Conservation (phyloP, 306 rosid species). For the Cyamopsis tetragonoloba region DNA sequence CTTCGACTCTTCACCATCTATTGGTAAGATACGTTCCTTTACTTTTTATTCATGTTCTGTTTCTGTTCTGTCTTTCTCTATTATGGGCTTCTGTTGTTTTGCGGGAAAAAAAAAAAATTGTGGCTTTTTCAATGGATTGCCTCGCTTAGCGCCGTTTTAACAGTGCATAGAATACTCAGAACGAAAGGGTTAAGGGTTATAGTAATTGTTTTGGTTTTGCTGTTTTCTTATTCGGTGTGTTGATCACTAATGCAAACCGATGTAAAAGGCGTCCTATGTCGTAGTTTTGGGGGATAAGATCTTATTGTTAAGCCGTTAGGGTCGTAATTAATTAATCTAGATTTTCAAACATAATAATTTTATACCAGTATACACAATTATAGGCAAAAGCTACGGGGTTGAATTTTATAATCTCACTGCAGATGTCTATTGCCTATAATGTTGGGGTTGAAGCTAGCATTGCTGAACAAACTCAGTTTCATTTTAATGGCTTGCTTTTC, state of each 20-base stretch:
- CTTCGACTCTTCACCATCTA: neutral
- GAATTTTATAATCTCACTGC: neutral
- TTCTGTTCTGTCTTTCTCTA: neutral
- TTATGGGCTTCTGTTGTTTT: neutral
- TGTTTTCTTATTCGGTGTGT: too few relatives aligned
- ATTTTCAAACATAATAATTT: neutral
- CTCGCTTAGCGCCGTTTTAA: neutral
- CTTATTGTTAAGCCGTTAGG: neutral
- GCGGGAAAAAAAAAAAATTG: neutral
- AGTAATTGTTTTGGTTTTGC: too few relatives aligned
- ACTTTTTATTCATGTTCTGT: neutral
- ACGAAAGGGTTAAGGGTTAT: too few relatives aligned
- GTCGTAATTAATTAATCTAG: neutral
- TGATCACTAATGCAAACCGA: too few relatives aligned
- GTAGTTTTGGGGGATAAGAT: neutral
- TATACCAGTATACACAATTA: neutral
- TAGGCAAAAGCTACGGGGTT: neutral
- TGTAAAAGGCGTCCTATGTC: too few relatives aligned
- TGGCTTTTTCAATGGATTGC: too few relatives aligned
- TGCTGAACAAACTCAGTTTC: neutral
- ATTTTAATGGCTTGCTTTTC: neutral
- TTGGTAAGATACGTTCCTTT: constrained; percentile 8
- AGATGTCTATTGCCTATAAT: neutral
- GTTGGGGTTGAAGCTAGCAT: neutral
- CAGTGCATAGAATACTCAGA: neutral